A percentile compares a stretch with the other conserved stretches of the same genome.
Conservation (phyloP, 2,329 filamentous ascomycete genomes). For the Torrubiella hemipterigena region DNA sequence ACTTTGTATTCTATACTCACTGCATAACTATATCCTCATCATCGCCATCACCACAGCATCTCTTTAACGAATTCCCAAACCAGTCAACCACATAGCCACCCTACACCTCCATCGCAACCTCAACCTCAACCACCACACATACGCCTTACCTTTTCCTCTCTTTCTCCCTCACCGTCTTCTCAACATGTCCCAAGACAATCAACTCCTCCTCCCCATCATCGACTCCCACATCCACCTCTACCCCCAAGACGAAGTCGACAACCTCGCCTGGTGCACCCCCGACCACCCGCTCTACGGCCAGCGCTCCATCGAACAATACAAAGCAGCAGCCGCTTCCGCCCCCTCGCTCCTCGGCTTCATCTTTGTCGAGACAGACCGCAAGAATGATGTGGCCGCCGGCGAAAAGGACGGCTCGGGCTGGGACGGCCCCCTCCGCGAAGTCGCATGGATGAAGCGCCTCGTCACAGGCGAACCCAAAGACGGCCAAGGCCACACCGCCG, state of each 20-base stretch:
- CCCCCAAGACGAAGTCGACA: constrained; percentile 52
- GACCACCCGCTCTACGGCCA: constrained; percentile 48
- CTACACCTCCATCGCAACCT: too few species aligned
- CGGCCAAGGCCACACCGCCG: constrained; percentile 42
- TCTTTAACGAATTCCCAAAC: too few species aligned
- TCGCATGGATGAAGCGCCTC: constrained; percentile 56
- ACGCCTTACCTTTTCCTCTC: too few species aligned
- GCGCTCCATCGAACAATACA: constrained; percentile 55
- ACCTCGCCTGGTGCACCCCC: constrained; percentile 58
- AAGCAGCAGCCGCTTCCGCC: constrained; percentile 26
- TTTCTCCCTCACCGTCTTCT: too few species aligned
- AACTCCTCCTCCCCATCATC: constrained; percentile 53
- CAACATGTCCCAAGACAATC: too few species aligned
- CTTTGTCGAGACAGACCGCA: constrained; percentile 73
- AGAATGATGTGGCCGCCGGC: constrained; percentile 40
- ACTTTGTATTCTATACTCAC: too few species aligned
- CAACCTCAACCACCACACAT: too few species aligned
- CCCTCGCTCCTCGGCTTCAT: constrained; percentile 55
- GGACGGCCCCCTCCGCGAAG: constrained; percentile 56
- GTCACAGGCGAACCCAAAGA: constrained; percentile 44
- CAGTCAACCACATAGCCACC: too few species aligned
- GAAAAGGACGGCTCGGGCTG: constrained; percentile 44
- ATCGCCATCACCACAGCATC: too few species aligned
- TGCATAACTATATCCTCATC: too few species aligned
- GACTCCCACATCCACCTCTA: constrained; percentile 91